Evolutionary conservation across 2,329 filamentous ascomycete genomes (phyloP).

Genomic region (Colletotrichum ledebouriae): DNA sequence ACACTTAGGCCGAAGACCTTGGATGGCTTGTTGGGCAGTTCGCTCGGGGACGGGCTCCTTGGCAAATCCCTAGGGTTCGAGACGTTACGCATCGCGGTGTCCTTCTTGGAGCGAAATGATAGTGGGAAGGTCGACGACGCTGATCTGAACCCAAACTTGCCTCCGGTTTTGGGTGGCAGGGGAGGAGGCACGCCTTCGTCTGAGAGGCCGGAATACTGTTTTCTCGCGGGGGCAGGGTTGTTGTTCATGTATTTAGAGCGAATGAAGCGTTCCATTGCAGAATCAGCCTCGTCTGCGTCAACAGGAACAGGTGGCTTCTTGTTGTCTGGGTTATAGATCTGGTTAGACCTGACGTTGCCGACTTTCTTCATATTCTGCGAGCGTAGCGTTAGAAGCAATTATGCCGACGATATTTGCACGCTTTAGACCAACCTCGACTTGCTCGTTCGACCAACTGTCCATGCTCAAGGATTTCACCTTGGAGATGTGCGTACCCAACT

Average conservation of each 20-base stretch:
- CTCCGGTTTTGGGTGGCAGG: slow-evolving; percentile 73
- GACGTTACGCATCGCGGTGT: slow-evolving; percentile 51
- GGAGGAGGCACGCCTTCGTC: slow-evolving; percentile 73
- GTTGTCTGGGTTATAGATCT: slow-evolving; percentile 88
- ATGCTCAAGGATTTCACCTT: slow-evolving; percentile 99
- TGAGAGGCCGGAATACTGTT: slow-evolving; percentile 62
- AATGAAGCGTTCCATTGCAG: slow-evolving; percentile 95
- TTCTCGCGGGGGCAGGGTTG: slow-evolving; percentile 50
- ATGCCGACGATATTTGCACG: background rate
- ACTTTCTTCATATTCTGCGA: slow-evolving; percentile 91
- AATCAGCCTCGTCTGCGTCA: slow-evolving; percentile 92
- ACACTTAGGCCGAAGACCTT: slow-evolving; percentile 78
- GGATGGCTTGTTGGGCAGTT: slow-evolving; percentile 73
- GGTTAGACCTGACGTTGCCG: slow-evolving; percentile 89
- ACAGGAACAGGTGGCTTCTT: slow-evolving; percentile 86
- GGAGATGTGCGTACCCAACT: slow-evolving; percentile 96
- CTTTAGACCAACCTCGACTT: slow-evolving; percentile 83
- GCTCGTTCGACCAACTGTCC: slow-evolving; percentile 96
- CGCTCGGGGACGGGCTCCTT: slow-evolving; percentile 53
- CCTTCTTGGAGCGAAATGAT: slow-evolving; percentile 72
- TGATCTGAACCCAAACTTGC: slow-evolving; percentile 71
- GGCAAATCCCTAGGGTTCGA: slow-evolving; percentile 45
- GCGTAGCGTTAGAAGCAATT: slow-evolving; percentile 1
- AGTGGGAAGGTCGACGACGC: slow-evolving; percentile 77
- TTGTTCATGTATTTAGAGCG: slow-evolving; percentile 89